Evolutionary conservation across 164 flowering plant species (phyloP).

Genomic region (Pachysandra terminalis): DNA sequence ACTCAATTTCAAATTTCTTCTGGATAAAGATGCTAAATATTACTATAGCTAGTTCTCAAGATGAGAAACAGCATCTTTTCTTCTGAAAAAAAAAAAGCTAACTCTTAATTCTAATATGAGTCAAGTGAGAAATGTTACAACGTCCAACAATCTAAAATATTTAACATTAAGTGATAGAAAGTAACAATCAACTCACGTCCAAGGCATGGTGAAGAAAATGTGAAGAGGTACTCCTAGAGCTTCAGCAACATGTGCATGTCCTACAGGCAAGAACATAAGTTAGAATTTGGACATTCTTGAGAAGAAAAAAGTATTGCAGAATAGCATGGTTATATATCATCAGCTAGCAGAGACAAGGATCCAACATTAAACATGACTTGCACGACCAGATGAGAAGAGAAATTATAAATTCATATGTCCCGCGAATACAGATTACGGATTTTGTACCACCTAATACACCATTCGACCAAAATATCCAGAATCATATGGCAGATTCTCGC

Average conservation of each 20-base stretch:
- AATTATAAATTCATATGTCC: background rate
- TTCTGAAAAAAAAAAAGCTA: background rate
- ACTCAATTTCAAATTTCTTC: background rate
- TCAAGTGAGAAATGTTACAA: too few species aligned
- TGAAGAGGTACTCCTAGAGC: constrained; percentile 94
- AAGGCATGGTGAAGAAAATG: constrained; percentile 97
- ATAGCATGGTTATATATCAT: background rate
- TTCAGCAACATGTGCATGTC: constrained; percentile 95
- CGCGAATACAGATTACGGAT: background rate
- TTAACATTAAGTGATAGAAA: too few species aligned
- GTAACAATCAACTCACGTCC: constrained; percentile 72
- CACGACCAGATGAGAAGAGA: background rate
- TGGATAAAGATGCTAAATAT: background rate
- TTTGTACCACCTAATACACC: background rate
- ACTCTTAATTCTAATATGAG: background rate
- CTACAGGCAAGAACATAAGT: constrained; percentile 25
- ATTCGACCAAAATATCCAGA: too few species aligned
- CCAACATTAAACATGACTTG: background rate
- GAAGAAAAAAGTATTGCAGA: background rate
- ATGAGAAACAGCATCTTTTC: background rate
- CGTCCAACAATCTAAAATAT: background rate
- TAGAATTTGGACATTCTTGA: background rate
- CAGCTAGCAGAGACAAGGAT: background rate
- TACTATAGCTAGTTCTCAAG: too few species aligned
- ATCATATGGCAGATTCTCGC: background rate